A percentile compares a stretch with the other conserved stretches of the same genome.
Conservation (phyloP, 176 grass and related monocot genomes). For the Echinochloa phyllopogon region DNA sequence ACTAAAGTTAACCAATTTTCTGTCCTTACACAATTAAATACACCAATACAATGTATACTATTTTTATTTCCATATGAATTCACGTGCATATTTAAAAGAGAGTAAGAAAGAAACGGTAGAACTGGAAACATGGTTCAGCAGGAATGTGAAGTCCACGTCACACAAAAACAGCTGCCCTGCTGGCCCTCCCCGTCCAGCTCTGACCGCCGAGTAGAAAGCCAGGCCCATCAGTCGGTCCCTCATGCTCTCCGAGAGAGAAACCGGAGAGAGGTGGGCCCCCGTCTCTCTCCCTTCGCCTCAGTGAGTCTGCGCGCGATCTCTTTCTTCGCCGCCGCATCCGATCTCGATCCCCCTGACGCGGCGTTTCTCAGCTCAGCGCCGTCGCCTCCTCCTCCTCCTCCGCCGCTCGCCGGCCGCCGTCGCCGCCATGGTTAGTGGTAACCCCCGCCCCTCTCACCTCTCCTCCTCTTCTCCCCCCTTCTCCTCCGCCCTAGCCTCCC, state of each 20-base stretch:
- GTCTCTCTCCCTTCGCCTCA: not conserved
- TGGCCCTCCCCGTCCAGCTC: slow-evolving; percentile 6
- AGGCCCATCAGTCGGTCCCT: not conserved
- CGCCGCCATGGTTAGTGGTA: slow-evolving; percentile 8
- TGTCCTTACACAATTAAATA: too few species aligned
- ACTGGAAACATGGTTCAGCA: too few species aligned
- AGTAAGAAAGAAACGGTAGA: too few species aligned
- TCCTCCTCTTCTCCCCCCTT: not conserved
- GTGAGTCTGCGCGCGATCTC: not conserved
- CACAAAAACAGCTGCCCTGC: not conserved
- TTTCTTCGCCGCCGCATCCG: slow-evolving; percentile 10
- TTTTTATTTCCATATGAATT: too few species aligned
- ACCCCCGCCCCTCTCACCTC: not conserved
- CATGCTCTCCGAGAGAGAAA: not conserved
- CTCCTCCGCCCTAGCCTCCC: not conserved
- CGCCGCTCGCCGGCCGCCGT: not conserved
- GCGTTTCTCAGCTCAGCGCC: slow-evolving; percentile 12
- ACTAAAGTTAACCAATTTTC: too few species aligned
- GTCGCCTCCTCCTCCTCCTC: slow-evolving; percentile 23
- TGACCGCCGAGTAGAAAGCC: not conserved
- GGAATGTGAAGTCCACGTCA: not conserved
- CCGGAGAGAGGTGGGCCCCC: not conserved
- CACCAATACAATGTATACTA: too few species aligned
- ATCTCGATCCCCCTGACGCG: slow-evolving; percentile 40
- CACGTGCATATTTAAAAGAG: too few species aligned